Percentiles rank a stretch among this genome's conserved stretches.
These are phyloP conservation scores for Nothophytophthora sp. DNA, from an alignment of 352 stramenopile genomes.

Conservation along the genomic window DNA sequence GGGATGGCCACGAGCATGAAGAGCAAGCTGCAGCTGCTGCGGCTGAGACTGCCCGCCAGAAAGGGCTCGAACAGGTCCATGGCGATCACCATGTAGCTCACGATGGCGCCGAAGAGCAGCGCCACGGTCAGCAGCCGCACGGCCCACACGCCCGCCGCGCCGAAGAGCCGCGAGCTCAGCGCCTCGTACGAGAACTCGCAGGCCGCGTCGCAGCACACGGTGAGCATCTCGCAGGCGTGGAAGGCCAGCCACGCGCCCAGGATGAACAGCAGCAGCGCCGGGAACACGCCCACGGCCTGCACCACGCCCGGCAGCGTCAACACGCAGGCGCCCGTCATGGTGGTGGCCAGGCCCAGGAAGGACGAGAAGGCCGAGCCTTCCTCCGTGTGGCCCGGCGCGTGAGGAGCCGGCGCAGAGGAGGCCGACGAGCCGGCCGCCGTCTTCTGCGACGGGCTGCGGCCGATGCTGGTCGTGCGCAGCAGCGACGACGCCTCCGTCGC, in stretches of 20 bases:
- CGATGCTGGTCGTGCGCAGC: conserved; percentile 31
- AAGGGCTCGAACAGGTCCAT: conserved; percentile 88
- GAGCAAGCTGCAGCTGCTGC: conserved; percentile 57
- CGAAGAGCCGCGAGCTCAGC: conserved; percentile 79
- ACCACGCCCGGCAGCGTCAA: conserved; percentile 71
- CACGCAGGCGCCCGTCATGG: conserved; percentile 84
- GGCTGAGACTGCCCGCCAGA: conserved; percentile 50
- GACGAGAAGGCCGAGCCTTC: conserved; percentile 69
- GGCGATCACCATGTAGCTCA: conserved; percentile 86
- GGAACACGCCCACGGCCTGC: conserved; percentile 55
- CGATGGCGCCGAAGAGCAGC: conserved; percentile 76
- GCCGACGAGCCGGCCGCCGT: background rate
- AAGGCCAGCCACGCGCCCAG: conserved; percentile 64
- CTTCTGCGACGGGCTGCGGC: conserved; percentile 23
- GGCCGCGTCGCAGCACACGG: conserved; percentile 58
- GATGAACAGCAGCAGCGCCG: conserved; percentile 52
- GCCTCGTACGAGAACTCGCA: conserved; percentile 80
- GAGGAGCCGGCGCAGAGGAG: background rate
- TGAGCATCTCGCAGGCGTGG: conserved; percentile 76
- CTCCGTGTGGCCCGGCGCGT: conserved; percentile 34
- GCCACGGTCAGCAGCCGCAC: conserved; percentile 74
- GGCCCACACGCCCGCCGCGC: conserved; percentile 63
- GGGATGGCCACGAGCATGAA: conserved; percentile 73
- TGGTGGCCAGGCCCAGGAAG: conserved; percentile 78
- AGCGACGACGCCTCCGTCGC: conserved; percentile 32